phyloP scores from a whole-genome alignment of 495 filamentous ascomycete species.

The Penicillium crystallinum region DNA sequence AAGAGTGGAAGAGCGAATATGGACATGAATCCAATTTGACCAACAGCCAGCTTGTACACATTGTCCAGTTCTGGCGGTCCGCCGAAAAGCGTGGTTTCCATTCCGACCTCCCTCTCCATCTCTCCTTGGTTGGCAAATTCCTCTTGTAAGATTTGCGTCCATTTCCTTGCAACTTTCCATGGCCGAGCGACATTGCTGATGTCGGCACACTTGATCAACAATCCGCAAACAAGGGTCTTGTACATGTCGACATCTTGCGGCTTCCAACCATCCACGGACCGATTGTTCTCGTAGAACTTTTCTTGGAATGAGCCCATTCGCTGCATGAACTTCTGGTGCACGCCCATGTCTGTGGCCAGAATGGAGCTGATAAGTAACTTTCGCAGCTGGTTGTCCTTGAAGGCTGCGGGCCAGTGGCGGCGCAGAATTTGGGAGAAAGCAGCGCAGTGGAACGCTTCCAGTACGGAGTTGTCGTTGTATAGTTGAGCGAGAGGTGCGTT shows the following conservation, averaged over 20 bases:
- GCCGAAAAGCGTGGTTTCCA: slow-evolving; percentile 78
- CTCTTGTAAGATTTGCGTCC: slow-evolving; percentile 87
- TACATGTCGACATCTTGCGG: slow-evolving; percentile 64
- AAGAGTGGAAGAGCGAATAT: slow-evolving; percentile 91
- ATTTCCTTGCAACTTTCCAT: slow-evolving; percentile 73
- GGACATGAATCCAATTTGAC: slow-evolving; percentile 94
- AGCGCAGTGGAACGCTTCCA: slow-evolving; percentile 96
- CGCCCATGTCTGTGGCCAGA: slow-evolving; percentile 91
- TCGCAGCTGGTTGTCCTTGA: slow-evolving; percentile 68
- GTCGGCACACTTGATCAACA: slow-evolving; percentile 96
- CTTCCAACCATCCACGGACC: slow-evolving; percentile 62
- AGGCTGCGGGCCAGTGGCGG: slow-evolving; percentile 82
- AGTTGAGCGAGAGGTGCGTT: slow-evolving; percentile 95
- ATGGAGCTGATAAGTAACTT: slow-evolving; percentile 93
- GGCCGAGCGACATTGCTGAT: slow-evolving; percentile 95
- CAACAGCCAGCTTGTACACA: slow-evolving; percentile 71
- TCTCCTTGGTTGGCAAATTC: slow-evolving; percentile 89
- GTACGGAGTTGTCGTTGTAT: slow-evolving; percentile 94
- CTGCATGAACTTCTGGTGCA: slow-evolving; percentile 95
- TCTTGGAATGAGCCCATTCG: slow-evolving; percentile 70
- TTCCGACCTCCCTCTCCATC: slow-evolving; percentile 84
- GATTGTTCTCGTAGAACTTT: slow-evolving; percentile 60
- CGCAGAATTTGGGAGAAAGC: slow-evolving; percentile 95
- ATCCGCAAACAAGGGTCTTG: slow-evolving; percentile 71
- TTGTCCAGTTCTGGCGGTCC: slow-evolving; percentile 79